phyloP scores from a whole-genome alignment of 2,329 filamentous ascomycete species.

The Rugonectria rugulosa region DNA sequence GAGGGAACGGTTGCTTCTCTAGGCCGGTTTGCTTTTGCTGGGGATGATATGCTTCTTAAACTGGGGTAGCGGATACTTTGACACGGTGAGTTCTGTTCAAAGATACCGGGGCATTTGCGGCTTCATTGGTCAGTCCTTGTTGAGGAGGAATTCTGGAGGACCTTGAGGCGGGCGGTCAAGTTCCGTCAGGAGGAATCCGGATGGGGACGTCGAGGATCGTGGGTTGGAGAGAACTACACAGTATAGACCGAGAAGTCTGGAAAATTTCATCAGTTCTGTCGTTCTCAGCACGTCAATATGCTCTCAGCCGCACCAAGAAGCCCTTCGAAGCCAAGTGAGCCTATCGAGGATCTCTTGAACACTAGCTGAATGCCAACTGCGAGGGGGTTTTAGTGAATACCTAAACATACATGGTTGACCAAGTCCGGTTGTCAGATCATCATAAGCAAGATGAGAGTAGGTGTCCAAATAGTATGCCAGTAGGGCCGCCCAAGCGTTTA shows the following conservation, averaged over 20 bases:
- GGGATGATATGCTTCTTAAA: constrained; percentile 27
- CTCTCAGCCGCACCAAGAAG: not conserved
- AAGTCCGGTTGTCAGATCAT: constrained; percentile 23
- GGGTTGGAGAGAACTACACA: constrained; percentile 30
- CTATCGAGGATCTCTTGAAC: not conserved
- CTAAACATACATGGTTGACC: constrained; percentile 28
- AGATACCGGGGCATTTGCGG: constrained; percentile 29
- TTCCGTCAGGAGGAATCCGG: constrained; percentile 32
- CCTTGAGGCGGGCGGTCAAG: constrained; percentile 25
- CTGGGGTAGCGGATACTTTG: constrained; percentile 32
- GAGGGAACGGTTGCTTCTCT: constrained; percentile 38
- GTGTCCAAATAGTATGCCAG: constrained; percentile 26
- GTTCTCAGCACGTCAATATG: too few relatives aligned
- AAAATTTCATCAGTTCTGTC: too few relatives aligned
- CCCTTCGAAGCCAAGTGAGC: not conserved
- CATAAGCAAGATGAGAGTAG: constrained; percentile 29
- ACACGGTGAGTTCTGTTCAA: constrained; percentile 30
- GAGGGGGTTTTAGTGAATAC: constrained; percentile 10
- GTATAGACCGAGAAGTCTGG: constrained; percentile 11
- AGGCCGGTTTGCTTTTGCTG: constrained; percentile 23
- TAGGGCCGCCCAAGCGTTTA: constrained; percentile 18
- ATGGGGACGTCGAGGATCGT: constrained; percentile 24
- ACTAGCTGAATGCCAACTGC: not conserved
- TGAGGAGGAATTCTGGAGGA: constrained; percentile 28
- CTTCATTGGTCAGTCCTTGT: constrained; percentile 27